Conservation (phyloP, 2,329 filamentous ascomycete species). For the Sclerotinia sclerotiorum region DNA sequence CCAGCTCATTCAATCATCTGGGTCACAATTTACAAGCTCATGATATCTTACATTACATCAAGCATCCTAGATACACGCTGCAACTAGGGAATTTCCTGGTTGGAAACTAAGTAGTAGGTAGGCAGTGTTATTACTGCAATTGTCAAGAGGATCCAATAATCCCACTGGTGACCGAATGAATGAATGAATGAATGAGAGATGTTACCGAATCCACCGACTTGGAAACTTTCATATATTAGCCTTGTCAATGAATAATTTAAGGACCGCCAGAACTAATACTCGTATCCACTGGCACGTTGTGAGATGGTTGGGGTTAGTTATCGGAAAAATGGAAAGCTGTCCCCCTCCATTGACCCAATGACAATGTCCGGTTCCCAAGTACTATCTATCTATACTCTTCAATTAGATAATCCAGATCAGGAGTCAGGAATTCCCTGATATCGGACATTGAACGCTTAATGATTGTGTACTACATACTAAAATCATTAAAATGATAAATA, state of each 20-base stretch:
- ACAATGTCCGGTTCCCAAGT: background rate
- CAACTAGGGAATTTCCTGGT: background rate
- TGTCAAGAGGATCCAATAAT: slow-evolving; percentile 1
- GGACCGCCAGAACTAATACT: background rate
- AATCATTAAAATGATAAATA: background rate
- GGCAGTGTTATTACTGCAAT: background rate
- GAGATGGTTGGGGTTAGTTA: background rate
- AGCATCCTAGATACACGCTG: background rate
- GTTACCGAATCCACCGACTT: background rate
- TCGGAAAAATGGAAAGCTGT: slow-evolving; percentile 1
- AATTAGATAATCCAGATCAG: background rate
- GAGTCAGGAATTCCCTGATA: background rate
- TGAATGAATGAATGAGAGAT: background rate
- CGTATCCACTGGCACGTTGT: slow-evolving; percentile 1
- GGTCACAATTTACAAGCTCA: background rate
- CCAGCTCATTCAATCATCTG: background rate
- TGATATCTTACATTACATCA: background rate
- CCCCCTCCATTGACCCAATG: background rate
- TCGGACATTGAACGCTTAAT: background rate
- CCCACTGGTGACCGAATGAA: background rate
- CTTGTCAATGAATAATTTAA: background rate
- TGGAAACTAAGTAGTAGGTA: background rate
- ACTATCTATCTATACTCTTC: background rate
- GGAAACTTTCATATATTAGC: background rate
- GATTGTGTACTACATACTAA: background rate